phyloP scores from a whole-genome alignment of 2,329 filamentous ascomycete genomes.

The Trichoderma breve region DNA sequence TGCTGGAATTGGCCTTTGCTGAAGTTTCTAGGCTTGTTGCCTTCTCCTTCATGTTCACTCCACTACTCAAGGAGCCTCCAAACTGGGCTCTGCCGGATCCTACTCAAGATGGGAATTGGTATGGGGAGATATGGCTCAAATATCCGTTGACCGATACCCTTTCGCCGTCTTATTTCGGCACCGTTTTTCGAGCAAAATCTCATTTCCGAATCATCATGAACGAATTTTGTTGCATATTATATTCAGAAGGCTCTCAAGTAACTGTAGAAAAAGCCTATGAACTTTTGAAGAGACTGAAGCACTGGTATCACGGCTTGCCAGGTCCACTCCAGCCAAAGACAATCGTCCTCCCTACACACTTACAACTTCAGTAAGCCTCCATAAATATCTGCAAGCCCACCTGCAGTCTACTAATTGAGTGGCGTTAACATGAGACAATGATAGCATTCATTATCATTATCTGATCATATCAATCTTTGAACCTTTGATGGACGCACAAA shows the following conservation, averaged over 20 bases:
- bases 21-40: not conserved
- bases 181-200: not conserved
- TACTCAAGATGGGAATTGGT: not conserved
- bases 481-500: not conserved
- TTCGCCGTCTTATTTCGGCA: not conserved
- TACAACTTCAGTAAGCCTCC: not conserved
- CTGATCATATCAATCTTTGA: not conserved
- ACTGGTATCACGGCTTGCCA: not conserved
- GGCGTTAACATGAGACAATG: not conserved
- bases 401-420: not conserved
- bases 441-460: not conserved
- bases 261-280: not conserved
- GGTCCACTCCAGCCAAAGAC: not conserved
- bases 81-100: constrained; percentile 1
- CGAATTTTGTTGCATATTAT: not conserved
- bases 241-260: not conserved
- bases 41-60: not conserved
- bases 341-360: not conserved
- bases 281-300: not conserved
- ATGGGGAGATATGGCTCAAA: constrained; percentile 11
- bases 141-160: not conserved
- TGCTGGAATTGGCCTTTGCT: not conserved
- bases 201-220: not conserved
- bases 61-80: not conserved
- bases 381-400: not conserved